Conservation (phyloP, 2,329 filamentous ascomycete species). For the Alternaria brassicicola region DNA sequence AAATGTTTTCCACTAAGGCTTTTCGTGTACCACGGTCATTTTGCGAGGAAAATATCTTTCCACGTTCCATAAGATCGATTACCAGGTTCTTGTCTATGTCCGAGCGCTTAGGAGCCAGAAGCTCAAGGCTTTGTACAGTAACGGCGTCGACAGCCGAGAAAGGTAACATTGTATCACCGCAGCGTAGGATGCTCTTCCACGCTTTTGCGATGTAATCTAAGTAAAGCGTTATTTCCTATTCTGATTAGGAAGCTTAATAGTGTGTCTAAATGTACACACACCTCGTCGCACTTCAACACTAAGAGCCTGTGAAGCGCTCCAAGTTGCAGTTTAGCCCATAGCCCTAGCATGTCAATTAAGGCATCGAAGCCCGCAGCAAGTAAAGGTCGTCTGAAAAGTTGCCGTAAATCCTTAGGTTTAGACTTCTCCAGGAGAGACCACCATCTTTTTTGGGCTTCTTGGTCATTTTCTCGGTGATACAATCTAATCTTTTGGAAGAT, state of each 20-base stretch:
- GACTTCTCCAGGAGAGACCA: constrained; percentile 25
- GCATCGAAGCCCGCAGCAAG: constrained; percentile 20
- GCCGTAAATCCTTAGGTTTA: constrained; percentile 23
- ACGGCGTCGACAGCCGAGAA: constrained; percentile 9
- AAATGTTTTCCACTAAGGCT: constrained; percentile 15
- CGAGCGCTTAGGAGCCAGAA: constrained; percentile 14
- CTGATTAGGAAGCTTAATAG: constrained; percentile 2
- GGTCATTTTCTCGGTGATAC: constrained; percentile 18
- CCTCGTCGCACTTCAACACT: constrained; percentile 27
- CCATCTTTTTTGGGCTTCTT: constrained; percentile 18
- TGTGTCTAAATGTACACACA: constrained; percentile 7
- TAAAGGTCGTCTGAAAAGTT: constrained; percentile 18
- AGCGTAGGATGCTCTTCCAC: constrained; percentile 17
- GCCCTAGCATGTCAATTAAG: constrained; percentile 25
- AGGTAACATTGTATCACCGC: constrained; percentile 4
- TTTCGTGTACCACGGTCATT: not conserved
- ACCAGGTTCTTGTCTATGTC: constrained; percentile 9
- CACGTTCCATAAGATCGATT: constrained; percentile 5
- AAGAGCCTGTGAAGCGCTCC: constrained; percentile 27
- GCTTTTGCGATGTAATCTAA: constrained; percentile 14
- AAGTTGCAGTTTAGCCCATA: constrained; percentile 27
- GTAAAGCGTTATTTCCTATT: constrained; percentile 24
- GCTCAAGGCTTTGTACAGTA: constrained; percentile 15
- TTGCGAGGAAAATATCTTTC: constrained; percentile 14
- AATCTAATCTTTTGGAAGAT: constrained; percentile 29